Conservation (phyloP, 306 rosid genomes). For the Corylus americana region DNA sequence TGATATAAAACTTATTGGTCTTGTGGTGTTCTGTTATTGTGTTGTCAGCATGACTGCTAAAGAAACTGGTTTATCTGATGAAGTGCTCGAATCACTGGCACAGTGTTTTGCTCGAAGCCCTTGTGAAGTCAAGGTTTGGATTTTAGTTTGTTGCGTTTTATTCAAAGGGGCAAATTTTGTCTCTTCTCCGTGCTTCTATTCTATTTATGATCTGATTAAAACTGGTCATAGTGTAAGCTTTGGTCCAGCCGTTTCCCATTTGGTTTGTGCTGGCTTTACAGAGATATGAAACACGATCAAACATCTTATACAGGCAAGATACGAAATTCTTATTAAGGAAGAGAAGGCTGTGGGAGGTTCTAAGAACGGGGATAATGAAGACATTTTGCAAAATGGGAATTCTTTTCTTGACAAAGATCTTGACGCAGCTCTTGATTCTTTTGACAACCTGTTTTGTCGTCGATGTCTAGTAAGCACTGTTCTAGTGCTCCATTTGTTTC, state of each 20-base stretch:
- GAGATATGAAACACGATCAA: constrained; percentile 92
- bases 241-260: constrained; percentile 91
- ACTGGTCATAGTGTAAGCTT: constrained; percentile 75
- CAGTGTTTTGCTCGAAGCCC: constrained; percentile 78
- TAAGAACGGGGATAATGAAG: constrained; percentile 54
- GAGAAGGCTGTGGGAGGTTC: constrained; percentile 51
- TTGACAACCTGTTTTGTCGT: constrained; percentile 96
- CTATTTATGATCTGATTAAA: constrained; percentile 43
- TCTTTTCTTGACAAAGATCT: constrained; percentile 88
- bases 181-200: constrained; percentile 30
- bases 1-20: constrained; percentile 26
- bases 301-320: constrained; percentile 98
- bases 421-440: constrained; percentile 95
- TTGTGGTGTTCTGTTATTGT: constrained; percentile 30
- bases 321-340: constrained; percentile 58
- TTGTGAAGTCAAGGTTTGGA: constrained; percentile 71
- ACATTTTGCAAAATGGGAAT: constrained; percentile 54
- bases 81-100: constrained; percentile 71
- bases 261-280: constrained; percentile 91
- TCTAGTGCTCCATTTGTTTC: constrained; percentile 18
- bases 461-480: constrained; percentile 79
- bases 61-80: constrained; percentile 74
- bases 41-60: constrained; percentile 72
- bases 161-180: constrained; percentile 14
- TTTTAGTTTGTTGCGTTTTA: constrained; percentile 9